Percentiles rank a stretch among this genome's conserved stretches.
Conservation (phyloP, 2,329 filamentous ascomycete genomes). For the Phyllosticta paracitricarpa region DNA sequence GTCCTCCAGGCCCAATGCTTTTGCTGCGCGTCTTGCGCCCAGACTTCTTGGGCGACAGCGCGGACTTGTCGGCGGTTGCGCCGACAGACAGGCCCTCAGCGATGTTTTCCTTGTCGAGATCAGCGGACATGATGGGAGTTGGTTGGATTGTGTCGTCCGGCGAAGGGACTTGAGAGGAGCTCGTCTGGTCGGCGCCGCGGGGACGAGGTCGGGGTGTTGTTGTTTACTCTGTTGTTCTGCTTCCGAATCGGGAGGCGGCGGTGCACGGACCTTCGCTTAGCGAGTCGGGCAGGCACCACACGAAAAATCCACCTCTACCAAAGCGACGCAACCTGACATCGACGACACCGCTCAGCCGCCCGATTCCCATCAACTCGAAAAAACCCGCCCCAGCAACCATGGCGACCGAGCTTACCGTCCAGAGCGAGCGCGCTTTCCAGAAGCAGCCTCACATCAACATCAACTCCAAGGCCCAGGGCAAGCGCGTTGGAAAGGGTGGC, state of each 20-base stretch:
- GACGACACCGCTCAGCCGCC: conserved; percentile 9
- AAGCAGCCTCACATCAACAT: conserved; percentile 99
- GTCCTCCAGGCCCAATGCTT: conserved; percentile 84
- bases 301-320: background rate
- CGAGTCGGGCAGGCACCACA: conserved; percentile 1
- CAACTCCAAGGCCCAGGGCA: conserved; percentile 85
- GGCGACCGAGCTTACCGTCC: conserved; percentile 53
- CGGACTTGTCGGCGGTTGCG: conserved; percentile 17
- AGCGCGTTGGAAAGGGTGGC: conserved; percentile 80
- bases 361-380: conserved; percentile 2
- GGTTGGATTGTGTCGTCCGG: background rate
- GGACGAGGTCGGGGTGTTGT: conserved; percentile 6
- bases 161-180: background rate
- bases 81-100: conserved; percentile 28
- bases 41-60: conserved; percentile 23
- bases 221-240: conserved; percentile 9
- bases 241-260: conserved; percentile 5
- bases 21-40: conserved; percentile 60
- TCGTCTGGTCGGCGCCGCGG: background rate
- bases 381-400: conserved; percentile 26
- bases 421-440: conserved; percentile 99
- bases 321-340: conserved; percentile 1
- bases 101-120: conserved; percentile 62
- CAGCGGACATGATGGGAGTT: conserved; percentile 4
- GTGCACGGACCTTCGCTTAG: background rate